Evolutionary conservation across 257 asterid genomes (phyloP).

Genomic region (Eustoma russellianum): DNA sequence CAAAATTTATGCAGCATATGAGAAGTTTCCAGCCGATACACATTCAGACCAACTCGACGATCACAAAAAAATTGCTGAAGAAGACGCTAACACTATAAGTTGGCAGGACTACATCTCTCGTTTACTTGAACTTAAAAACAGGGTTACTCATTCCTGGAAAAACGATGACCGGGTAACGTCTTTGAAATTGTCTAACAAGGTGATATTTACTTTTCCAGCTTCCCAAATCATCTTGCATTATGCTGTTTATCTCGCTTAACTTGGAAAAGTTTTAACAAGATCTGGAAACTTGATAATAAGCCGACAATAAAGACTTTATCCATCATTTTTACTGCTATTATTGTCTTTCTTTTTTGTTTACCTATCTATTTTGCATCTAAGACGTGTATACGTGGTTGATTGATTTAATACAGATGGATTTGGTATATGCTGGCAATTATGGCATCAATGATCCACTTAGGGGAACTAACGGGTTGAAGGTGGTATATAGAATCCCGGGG

Average conservation of each 20-base stretch:
- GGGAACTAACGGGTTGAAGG: no score
- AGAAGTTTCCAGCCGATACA: constrained; percentile 34
- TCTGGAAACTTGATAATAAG: neutral
- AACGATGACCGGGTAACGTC: constrained; percentile 68
- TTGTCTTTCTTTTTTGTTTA: no score
- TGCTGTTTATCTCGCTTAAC: neutral
- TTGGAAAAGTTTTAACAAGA: neutral
- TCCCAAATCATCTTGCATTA: neutral
- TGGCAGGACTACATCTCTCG: constrained; percentile 61
- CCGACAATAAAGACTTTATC: neutral
- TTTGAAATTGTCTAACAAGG: constrained; percentile 79
- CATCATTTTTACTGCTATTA: no score
- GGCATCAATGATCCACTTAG: no score
- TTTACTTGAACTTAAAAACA: constrained; percentile 58
- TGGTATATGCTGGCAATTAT: no score
- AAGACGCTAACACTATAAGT: constrained; percentile 38
- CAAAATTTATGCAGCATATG: constrained; percentile 38
- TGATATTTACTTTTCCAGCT: constrained; percentile 15
- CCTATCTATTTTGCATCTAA: no score
- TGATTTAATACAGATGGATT: no score
- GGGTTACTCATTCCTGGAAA: constrained; percentile 63
- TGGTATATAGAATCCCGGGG: no score
- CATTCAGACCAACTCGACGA: constrained; percentile 55
- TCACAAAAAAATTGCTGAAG: constrained; percentile 42
- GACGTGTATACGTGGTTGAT: no score